These are phyloP conservation scores for Pyrus hybrid DNA, from an alignment of 331 rosid genomes.

Conservation along the genomic window DNA sequence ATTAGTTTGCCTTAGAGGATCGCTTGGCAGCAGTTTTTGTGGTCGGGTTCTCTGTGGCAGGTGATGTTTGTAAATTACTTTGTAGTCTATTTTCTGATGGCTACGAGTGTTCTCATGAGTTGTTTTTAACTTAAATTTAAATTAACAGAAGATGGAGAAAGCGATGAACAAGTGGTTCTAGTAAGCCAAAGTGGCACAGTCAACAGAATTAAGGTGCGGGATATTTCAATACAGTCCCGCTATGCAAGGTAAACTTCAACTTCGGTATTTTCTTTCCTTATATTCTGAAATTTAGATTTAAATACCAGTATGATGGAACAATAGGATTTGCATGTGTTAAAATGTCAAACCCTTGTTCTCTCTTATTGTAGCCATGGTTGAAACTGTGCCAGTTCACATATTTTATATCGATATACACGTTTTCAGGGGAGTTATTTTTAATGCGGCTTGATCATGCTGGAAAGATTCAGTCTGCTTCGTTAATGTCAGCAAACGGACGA, in stretches of 20 bases:
- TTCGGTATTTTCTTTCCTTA: not conserved
- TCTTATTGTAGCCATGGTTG: not conserved
- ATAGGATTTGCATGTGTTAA: not conserved
- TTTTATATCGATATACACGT: not conserved
- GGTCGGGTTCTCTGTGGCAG: conserved; percentile 83
- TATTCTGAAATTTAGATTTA: not conserved
- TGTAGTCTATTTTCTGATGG: not conserved
- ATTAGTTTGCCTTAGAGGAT: conserved; percentile 74
- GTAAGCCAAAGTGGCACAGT: conserved; percentile 98
- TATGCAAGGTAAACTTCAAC: conserved; percentile 64
- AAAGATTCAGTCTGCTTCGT: conserved; percentile 95
- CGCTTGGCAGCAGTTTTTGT: conserved; percentile 86
- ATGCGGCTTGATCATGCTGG: conserved; percentile 89
- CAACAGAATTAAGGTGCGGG: conserved; percentile 93
- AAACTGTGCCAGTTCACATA: not conserved
- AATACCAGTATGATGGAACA: not conserved
- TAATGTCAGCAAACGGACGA: conserved; percentile 61
- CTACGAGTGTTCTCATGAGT: not conserved
- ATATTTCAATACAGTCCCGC: conserved; percentile 90
- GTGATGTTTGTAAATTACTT: conserved; percentile 23
- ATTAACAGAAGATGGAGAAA: conserved; percentile 81
- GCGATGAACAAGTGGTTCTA: conserved; percentile 97
- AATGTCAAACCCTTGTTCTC: not conserved
- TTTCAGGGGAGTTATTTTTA: conserved; percentile 84
- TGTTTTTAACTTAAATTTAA: not conserved